These are phyloP conservation scores for Phialemoniopsis sp. DNA, from an alignment of 2,329 filamentous ascomycete genomes.

Conservation along the genomic window DNA sequence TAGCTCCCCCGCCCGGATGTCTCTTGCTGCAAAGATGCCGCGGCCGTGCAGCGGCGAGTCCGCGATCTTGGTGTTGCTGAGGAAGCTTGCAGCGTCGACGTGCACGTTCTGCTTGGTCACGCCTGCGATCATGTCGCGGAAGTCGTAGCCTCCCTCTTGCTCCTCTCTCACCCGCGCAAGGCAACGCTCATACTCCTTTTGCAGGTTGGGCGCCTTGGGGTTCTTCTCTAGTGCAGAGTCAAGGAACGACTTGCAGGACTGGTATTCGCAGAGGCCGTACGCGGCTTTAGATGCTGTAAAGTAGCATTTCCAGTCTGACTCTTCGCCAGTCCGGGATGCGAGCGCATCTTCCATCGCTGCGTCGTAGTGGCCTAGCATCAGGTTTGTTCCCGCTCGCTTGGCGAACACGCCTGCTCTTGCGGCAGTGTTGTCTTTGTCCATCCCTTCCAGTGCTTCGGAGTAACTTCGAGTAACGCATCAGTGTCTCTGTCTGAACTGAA, in stretches of 20 bases:
- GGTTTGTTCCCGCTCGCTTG: constrained; percentile 25
- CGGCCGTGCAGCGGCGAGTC: constrained; percentile 27
- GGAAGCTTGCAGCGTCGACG: constrained; percentile 27
- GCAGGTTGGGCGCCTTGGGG: constrained; percentile 9
- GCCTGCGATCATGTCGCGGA: constrained; percentile 15
- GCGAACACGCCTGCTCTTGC: constrained; percentile 13
- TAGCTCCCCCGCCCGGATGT: constrained; percentile 31
- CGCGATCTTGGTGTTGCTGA: constrained; percentile 22
- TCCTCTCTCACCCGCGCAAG: constrained; percentile 19
- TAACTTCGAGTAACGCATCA: constrained; percentile 16
- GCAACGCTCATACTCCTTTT: constrained; percentile 16
- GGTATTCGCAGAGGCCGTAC: constrained; percentile 26
- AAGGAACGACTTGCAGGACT: constrained; percentile 12
- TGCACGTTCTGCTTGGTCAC: constrained; percentile 12
- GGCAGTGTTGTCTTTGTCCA: constrained; percentile 10
- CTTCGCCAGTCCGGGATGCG: constrained; percentile 14
- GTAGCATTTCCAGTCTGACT: constrained; percentile 25
- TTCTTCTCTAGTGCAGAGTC: constrained; percentile 17
- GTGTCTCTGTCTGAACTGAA: not conserved
- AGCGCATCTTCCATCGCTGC: constrained; percentile 24
- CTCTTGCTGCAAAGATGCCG: constrained; percentile 34
- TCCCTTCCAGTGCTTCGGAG: constrained; percentile 22
- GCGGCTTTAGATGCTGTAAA: constrained; percentile 25
- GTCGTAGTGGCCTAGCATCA: constrained; percentile 26
- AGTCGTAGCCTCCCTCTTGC: constrained; percentile 20